phyloP scores from a whole-genome alignment of 108 stramenopile genomes.

The Mediolabrus comicus region DNA sequence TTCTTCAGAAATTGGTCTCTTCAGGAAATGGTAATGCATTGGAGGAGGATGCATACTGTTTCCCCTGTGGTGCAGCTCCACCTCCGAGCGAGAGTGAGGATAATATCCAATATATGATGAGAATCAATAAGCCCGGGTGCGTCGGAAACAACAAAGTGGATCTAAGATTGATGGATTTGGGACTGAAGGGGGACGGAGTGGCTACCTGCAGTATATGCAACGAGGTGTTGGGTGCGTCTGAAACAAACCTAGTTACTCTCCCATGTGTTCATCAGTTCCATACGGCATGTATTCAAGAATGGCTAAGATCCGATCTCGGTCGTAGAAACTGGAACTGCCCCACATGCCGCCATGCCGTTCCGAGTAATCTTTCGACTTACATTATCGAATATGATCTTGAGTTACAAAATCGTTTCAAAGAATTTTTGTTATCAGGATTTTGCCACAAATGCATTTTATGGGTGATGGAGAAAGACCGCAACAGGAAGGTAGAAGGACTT shows the following conservation, averaged over 20 bases:
- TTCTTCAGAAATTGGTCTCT: conserved; percentile 3
- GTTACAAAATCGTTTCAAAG: conserved; percentile 17
- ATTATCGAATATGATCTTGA: conserved; percentile 7
- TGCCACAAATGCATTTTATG: conserved; percentile 16
- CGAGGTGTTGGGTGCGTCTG: neutral
- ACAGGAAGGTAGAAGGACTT: neutral
- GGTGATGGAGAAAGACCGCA: conserved; percentile 12
- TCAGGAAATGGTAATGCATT: conserved; percentile 13
- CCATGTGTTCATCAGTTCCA: conserved; percentile 28
- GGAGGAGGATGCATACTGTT: conserved; percentile 10
- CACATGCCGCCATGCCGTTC: conserved; percentile 12
- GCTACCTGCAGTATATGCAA: conserved; percentile 8
- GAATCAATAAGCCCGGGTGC: neutral
- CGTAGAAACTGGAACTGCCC: conserved; percentile 13
- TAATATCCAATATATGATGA: conserved; percentile 1
- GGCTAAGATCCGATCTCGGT: conserved; percentile 14
- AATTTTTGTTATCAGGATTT: conserved; percentile 18
- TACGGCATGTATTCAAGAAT: conserved; percentile 10
- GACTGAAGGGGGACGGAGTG: conserved; percentile 14
- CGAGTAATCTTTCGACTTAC: conserved; percentile 9
- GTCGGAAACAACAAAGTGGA: conserved; percentile 23
- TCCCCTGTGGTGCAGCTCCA: conserved; percentile 12
- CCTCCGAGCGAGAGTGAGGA: neutral
- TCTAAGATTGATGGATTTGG: conserved; percentile 21
- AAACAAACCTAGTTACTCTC: conserved; percentile 7